These are phyloP conservation scores for Curvularia verruculosa DNA, from an alignment of 2,329 filamentous ascomycete genomes.

Conservation along the genomic window DNA sequence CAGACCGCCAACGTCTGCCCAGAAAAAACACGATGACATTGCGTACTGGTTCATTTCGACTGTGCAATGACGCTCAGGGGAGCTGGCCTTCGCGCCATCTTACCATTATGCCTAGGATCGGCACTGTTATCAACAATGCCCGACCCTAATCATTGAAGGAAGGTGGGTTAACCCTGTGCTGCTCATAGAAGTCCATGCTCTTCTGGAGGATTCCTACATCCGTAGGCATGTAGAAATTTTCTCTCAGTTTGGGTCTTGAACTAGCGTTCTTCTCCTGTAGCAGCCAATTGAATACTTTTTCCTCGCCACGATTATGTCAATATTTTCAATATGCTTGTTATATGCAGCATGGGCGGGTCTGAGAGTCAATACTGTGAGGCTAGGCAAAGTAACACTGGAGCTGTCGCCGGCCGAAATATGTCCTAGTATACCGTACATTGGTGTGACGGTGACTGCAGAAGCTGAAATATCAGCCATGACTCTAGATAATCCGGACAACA, in stretches of 20 bases:
- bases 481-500: conserved; percentile 6
- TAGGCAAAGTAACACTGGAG: neutral
- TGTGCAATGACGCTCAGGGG: conserved; percentile 7
- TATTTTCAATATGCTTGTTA: conserved; percentile 5
- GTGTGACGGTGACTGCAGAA: conserved; percentile 12
- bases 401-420: neutral
- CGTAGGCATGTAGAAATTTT: conserved; percentile 5
- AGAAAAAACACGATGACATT: conserved; percentile 5
- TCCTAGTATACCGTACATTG: conserved; percentile 6
- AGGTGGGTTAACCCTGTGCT: conserved; percentile 9
- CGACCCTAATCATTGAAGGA: conserved; percentile 4
- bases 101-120: conserved; percentile 11
- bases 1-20: conserved; percentile 2
- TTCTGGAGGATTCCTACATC: conserved; percentile 1
- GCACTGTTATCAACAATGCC: conserved; percentile 13
- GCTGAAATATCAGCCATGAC: conserved; percentile 2
- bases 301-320: conserved; percentile 1
- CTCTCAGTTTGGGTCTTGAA: conserved; percentile 9
- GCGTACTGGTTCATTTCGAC: conserved; percentile 10
- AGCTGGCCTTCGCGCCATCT: conserved; percentile 7
- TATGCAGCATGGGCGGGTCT: neutral
- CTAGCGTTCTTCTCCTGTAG: conserved; percentile 1
- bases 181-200: conserved; percentile 10
- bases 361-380: neutral
- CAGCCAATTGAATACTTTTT: conserved; percentile 11